Base-by-base conservation (phyloP, 768 basidiomycete genomes). In the Fomitopsis pulvina region DNA sequence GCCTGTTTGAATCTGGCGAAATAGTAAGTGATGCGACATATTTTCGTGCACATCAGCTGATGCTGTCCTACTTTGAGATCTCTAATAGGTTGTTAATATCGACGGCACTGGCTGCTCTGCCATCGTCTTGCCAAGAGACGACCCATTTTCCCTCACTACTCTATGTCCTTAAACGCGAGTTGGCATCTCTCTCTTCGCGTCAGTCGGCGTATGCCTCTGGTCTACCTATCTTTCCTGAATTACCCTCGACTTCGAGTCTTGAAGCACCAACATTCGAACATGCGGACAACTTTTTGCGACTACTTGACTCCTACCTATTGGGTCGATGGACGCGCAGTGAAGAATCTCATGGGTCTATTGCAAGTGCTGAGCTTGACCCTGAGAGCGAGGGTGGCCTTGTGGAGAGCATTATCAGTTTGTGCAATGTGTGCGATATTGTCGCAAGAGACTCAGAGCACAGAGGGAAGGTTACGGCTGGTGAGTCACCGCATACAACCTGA, bases 271-370 rank as follows among this genome's bases (percentile, higher is more conserved):
- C 73, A 18, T 59, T 80, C 29, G 65, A 70, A 16, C 76, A 74
- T 58, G 66, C 81, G 2, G 73, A 79, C 53, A 71, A 77, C 26
- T 78, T 81, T 53, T 68, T 89, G 28, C 70, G 70, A 18, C 66
- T 88, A 1, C 57, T 89, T 8, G 87, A 89, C 54, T 68, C 74
- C 1, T 83, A 75, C 60, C 70, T 89, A 1, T 65, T 88, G 8
- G 77, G 74, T 1, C 74, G 77, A 38, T 87, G 83, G 83, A 57
- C 57, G 40, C 32, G 58, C 47, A 55, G 50, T 10, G 29, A 20
- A 14, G 10, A 2, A 12, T 28, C n/a, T 29, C 32, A 52, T 20
- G 32, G 40, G 14, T 16, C 18, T 10, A 37, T 16, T 9, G 50
- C 34, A 16, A 20, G 40, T 7, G 45, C 52, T 30, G 20, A 48